Conservation (phyloP, 768 basidiomycete genomes). For the Tulasnella sp. region DNA sequence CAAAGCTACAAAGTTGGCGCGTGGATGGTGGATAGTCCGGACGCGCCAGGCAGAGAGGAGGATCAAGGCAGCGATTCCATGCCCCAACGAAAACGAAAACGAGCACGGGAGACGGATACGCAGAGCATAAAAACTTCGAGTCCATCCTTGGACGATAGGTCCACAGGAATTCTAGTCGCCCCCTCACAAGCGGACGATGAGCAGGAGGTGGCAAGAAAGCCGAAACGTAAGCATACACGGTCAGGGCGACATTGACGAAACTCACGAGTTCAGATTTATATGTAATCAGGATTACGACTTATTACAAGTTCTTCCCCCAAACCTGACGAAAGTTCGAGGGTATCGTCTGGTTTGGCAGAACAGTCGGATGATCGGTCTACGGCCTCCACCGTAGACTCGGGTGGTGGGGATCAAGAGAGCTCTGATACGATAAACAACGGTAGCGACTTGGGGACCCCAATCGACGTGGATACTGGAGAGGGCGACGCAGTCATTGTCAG, state of each 20-base stretch:
- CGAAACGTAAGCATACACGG: not conserved
- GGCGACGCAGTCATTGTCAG: no score
- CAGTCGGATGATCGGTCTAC: not conserved
- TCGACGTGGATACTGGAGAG: not conserved
- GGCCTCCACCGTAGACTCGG: not conserved
- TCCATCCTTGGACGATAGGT: not conserved
- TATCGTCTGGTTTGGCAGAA: not conserved
- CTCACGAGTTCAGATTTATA: not conserved
- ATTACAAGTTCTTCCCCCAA: not conserved
- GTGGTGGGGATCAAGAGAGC: not conserved
- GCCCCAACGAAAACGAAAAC: not conserved
- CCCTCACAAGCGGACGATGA: not conserved
- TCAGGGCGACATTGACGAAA: not conserved
- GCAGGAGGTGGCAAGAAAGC: not conserved
- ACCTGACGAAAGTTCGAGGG: no score
- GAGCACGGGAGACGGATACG: not conserved
- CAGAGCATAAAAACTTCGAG: not conserved
- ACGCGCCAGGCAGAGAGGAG: not conserved
- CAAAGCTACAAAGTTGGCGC: not conserved
- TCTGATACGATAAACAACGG: not conserved
- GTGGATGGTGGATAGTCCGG: not conserved
- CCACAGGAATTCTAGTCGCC: not conserved
- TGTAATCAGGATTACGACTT: not conserved
- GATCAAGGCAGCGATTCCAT: not conserved
- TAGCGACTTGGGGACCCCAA: no score